Evolutionary conservation across 2,329 filamentous ascomycete species (phyloP), one percentile per base, ranked within the genome.

Genomic region (Fusarium sp.): DNA sequence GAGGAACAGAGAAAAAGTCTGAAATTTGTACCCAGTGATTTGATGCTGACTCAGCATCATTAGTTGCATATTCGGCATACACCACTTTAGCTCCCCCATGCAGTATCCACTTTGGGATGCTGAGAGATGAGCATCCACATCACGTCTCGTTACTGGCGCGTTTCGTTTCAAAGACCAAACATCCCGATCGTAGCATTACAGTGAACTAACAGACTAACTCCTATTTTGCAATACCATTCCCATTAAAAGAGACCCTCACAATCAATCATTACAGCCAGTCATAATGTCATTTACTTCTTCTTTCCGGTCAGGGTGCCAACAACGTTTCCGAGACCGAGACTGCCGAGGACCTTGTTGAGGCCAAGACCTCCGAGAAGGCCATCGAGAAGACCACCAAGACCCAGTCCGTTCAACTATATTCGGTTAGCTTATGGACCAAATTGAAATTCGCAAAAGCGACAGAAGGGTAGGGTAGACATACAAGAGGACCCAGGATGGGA

Each of bases 351-450:
- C 78, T 92, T 93, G 80, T 91, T 90, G 63, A 97, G 85, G 13
- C 93, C 93, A 18, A 96, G 82, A 2, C 92, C 91, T 60, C 93
- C 92, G 2, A 97, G 87, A 4, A 97, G 84, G 51, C 91, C 90
- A 69, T 95, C 93, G 72, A 97, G 88, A 1, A 97, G 80, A 15
- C 92, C 92, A 64, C 94, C 94, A 1, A 97, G 88, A 61, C 94
- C 94, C 30, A 97, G 89, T 6, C 92, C 93, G 73, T 92, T 91
- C 62, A 96, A 87, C 76, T 85, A 48, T 30, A 47, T 2, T 2
- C 18, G 64, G 72, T 77, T 73, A 79, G 72, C n/a, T n/a, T n/a
- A n/a, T n/a, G n/a, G n/a, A n/a, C n/a, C n/a, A n/a, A n/a, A n/a
- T n/a, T n/a, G n/a, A n/a, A n/a, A n/a, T n/a, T n/a, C n/a, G n/a